phyloP scores from a whole-genome alignment of 768 basidiomycete species.

The Nidularia pulvinata region DNA sequence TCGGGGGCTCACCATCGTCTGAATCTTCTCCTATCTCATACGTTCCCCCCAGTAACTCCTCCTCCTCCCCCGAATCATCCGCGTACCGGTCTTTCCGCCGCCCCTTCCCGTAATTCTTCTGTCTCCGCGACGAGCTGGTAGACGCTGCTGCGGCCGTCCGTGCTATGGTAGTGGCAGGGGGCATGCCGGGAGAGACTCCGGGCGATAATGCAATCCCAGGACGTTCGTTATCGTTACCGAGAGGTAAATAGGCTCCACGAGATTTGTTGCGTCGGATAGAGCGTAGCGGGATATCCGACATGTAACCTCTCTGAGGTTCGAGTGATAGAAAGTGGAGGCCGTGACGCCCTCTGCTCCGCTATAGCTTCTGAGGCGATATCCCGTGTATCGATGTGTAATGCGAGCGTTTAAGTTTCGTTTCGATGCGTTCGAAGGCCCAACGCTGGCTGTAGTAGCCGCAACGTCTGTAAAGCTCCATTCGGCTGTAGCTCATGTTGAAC shows the following conservation, averaged over 20 bases:
- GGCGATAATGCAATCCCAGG: conserved; percentile 13
- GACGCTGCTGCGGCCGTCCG: conserved; percentile 22
- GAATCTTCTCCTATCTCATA: conserved; percentile 35
- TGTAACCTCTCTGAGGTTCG: conserved; percentile 12
- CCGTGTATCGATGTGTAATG: no score
- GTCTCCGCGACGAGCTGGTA: conserved; percentile 14
- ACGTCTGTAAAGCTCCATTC: no score
- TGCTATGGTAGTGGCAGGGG: conserved; percentile 20
- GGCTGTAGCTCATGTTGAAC: no score
- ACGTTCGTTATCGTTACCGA: conserved; percentile 24
- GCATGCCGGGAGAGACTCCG: conserved; percentile 16
- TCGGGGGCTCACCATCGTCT: conserved; percentile 20
- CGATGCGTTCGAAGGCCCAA: no score
- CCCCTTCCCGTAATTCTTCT: conserved; percentile 30
- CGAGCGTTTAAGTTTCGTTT: no score
- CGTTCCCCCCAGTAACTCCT: conserved; percentile 41
- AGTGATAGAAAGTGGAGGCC: background rate
- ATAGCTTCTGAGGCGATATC: no score
- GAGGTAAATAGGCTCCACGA: conserved; percentile 45
- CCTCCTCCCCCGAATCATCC: conserved; percentile 68
- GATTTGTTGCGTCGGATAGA: conserved; percentile 52
- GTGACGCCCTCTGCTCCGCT: no score
- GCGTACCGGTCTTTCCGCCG: conserved; percentile 54
- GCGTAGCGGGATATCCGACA: conserved; percentile 77
- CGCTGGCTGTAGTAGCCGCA: no score